These are phyloP conservation scores for Yamadazyma jaroonii DNA, from an alignment of 1,139 yeast species.

Conservation along the genomic window DNA sequence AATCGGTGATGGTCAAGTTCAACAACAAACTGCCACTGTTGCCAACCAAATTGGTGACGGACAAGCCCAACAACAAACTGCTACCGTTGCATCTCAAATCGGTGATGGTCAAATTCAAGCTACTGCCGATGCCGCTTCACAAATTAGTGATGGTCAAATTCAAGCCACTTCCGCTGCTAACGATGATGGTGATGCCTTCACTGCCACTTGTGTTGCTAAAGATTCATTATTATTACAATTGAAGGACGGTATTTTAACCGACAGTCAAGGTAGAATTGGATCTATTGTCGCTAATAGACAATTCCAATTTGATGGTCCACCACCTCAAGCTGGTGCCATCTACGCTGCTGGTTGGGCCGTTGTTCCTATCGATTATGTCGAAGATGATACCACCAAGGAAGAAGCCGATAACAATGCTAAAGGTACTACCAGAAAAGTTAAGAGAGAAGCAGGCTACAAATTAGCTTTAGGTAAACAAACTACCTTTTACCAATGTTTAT, in stretches of 20 bases:
- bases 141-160: slow-evolving; percentile 42
- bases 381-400: slow-evolving; percentile 13
- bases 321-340: slow-evolving; percentile 43
- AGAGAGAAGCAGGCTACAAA: slow-evolving; percentile 25
- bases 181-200: slow-evolving; percentile 5
- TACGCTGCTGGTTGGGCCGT: slow-evolving; percentile 40
- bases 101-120: slow-evolving; percentile 19
- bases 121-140: slow-evolving; percentile 24
- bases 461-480: slow-evolving; percentile 40
- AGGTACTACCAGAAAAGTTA: slow-evolving; percentile 4
- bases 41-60: slow-evolving; percentile 42
- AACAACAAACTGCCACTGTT: slow-evolving; percentile 25
- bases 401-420: slow-evolving; percentile 15
- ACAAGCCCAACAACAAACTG: slow-evolving; percentile 38
- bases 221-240: slow-evolving; percentile 29
- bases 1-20: slow-evolving; percentile 34
- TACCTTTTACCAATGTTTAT: slow-evolving; percentile 40
- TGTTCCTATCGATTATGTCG: slow-evolving; percentile 26
- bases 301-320: slow-evolving; percentile 46
- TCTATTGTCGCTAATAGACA: slow-evolving; percentile 45
- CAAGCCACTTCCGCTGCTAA: slow-evolving; percentile 17
- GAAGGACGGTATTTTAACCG: slow-evolving; percentile 28
- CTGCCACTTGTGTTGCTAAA: slow-evolving; percentile 22
- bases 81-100: slow-evolving; percentile 35
- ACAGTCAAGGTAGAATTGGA: slow-evolving; percentile 36